Conservation (phyloP, 805 yeast genomes). For the Lipomyces oligophaga region DNA sequence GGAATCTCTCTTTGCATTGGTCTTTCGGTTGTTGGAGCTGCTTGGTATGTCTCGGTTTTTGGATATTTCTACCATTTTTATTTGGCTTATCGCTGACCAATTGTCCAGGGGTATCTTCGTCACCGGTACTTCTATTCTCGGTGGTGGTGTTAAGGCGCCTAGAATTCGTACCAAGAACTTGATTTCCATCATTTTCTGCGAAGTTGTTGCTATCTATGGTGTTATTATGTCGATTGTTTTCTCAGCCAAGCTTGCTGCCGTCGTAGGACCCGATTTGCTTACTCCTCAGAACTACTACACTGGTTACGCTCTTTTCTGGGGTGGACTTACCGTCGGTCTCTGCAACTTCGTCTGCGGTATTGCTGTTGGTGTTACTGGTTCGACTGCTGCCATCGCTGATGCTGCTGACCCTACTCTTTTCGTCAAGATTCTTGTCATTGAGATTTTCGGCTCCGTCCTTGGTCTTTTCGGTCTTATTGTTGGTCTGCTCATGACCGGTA, state of each 20-base stretch:
- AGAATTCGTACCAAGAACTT: conserved; percentile 95
- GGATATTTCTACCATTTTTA: too few species aligned
- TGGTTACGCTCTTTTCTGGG: conserved; percentile 96
- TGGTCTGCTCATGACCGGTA: conserved; percentile 94
- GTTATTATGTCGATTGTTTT: conserved; percentile 90
- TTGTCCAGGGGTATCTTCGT: conserved; percentile 71
- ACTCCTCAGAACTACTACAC: conserved; percentile 88
- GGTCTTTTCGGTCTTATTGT: conserved; percentile 90
- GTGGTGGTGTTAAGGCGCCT: conserved; percentile 98
- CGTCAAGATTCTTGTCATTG: conserved; percentile 93
- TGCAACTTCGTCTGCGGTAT: conserved; percentile 94
- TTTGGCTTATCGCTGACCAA: background rate
- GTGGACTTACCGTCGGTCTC: conserved; percentile 91
- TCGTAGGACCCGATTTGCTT: conserved; percentile 55
- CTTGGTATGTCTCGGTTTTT: conserved; percentile 58
- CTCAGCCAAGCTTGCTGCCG: conserved; percentile 76
- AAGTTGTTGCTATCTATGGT: conserved; percentile 98
- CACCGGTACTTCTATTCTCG: conserved; percentile 89
- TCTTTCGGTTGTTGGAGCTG: conserved; percentile 92
- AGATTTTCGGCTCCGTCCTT: conserved; percentile 93
- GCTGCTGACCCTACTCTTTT: conserved; percentile 95
- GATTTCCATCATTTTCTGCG: conserved; percentile 93
- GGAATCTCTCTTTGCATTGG: conserved; percentile 93
- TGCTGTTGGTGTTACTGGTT: conserved; percentile 95
- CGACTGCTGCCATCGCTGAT: conserved; percentile 97